Conservation (phyloP, 352 stramenopile species). For the Pythium monospermum region DNA sequence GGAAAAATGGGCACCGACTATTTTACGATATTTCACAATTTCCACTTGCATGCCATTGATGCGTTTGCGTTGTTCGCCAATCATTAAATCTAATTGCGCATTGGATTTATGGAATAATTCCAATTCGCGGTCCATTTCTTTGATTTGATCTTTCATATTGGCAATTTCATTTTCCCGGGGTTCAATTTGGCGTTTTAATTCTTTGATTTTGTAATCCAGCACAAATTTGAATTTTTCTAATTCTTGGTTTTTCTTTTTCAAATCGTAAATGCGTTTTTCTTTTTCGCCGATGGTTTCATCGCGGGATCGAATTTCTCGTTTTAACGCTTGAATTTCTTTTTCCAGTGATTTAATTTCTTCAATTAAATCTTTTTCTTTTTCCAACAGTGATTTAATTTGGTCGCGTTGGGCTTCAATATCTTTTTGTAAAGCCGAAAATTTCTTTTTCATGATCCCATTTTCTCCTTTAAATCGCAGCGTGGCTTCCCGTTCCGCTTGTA, state of each 20-base stretch:
- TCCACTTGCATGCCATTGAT: constrained; percentile 88
- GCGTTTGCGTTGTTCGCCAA: constrained; percentile 83
- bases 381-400: constrained; percentile 81
- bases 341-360: constrained; percentile 83
- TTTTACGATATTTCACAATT: constrained; percentile 49
- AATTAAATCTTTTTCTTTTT: constrained; percentile 86
- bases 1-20: constrained; percentile 54
- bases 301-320: constrained; percentile 92
- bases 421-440: constrained; percentile 87
- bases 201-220: constrained; percentile 96
- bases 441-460: constrained; percentile 94
- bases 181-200: constrained; percentile 93
- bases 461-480: constrained; percentile 90
- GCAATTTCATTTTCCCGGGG: constrained; percentile 92
- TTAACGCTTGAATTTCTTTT: constrained; percentile 91
- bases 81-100: constrained; percentile 90
- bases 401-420: constrained; percentile 91
- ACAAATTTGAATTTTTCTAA: constrained; percentile 97
- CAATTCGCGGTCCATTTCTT: constrained; percentile 94
- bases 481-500: constrained; percentile 80
- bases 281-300: constrained; percentile 95
- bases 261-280: constrained; percentile 93
- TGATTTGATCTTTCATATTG: constrained; percentile 93
- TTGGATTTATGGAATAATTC: constrained; percentile 95
- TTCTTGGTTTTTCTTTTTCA: constrained; percentile 96